phyloP scores from a whole-genome alignment of 139 green algal genomes.

The Chlamydomonas asymmetrica region DNA sequence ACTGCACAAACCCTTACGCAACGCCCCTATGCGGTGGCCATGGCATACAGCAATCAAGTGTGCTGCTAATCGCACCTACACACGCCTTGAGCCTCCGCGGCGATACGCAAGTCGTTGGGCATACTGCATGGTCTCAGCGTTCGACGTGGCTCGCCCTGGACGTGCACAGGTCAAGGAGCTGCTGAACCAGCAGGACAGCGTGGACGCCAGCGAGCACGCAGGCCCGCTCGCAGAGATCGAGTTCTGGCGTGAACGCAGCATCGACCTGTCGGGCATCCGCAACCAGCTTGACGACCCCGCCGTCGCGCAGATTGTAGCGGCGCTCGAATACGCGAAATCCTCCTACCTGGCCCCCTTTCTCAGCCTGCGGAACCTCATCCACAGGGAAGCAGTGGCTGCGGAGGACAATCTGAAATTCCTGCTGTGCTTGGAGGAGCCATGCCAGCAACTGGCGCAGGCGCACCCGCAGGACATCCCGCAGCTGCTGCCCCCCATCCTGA shows the following conservation, averaged over 20 bases:
- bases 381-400: conserved; percentile 74
- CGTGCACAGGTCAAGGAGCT: conserved; percentile 77
- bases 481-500: conserved; percentile 74
- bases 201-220: conserved; percentile 43
- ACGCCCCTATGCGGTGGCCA: too few species aligned
- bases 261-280: conserved; percentile 76
- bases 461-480: conserved; percentile 59
- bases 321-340: conserved; percentile 72
- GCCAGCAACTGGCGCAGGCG: conserved; percentile 46
- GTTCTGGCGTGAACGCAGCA: conserved; percentile 79
- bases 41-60: too few species aligned
- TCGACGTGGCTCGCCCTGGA: too few species aligned
- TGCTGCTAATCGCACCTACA: too few species aligned
- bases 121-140: too few species aligned
- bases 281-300: conserved; percentile 27
- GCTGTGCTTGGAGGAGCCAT: conserved; percentile 74
- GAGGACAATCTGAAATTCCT: conserved; percentile 88
- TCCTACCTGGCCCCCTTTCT: conserved; percentile 81
- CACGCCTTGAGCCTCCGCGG: too few species aligned
- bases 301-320: conserved; percentile 56
- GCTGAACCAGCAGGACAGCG: conserved; percentile 59
- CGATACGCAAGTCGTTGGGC: too few species aligned
- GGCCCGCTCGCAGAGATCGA: conserved; percentile 83
- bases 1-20: too few species aligned
- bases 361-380: conserved; percentile 71